Percentiles rank a stretch among this genome's conserved stretches.
Evolutionary conservation across 208 protist genomes (phyloP).

Genomic region (Crithidia fasciculata): DNA sequence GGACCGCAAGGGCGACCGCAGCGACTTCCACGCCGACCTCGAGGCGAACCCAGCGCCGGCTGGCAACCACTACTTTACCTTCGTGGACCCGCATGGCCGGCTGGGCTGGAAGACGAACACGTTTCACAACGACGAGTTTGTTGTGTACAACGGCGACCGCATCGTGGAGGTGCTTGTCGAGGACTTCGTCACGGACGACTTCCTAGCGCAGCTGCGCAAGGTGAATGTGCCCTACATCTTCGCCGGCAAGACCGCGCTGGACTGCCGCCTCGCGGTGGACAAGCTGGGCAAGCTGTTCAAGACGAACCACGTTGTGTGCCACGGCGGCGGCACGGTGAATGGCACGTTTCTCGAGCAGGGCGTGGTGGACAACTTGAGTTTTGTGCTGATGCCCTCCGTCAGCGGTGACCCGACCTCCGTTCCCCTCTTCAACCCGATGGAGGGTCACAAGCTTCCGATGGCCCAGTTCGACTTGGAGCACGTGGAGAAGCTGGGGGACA

Average conservation of each 20-base stretch:
- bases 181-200: conserved; percentile 34
- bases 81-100: conserved; percentile 29
- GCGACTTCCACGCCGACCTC: conserved; percentile 26
- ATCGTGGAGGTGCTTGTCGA: conserved; percentile 32
- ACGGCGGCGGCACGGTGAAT: conserved; percentile 39
- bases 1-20: conserved; percentile 14
- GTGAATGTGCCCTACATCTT: conserved; percentile 39
- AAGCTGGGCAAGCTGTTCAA: conserved; percentile 31
- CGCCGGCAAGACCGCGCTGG: conserved; percentile 31
- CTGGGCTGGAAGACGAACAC: conserved; percentile 26
- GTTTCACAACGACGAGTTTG: conserved; percentile 12
- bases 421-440: conserved; percentile 16
- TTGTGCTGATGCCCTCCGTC: conserved; percentile 24
- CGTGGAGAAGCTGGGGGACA: conserved; percentile 33
- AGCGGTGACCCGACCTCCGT: conserved; percentile 19
- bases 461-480: conserved; percentile 23
- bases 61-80: conserved; percentile 25
- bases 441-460: conserved; percentile 12
- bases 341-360: conserved; percentile 35
- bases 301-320: conserved; percentile 23
- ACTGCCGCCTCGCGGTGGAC: conserved; percentile 24
- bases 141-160: conserved; percentile 37
- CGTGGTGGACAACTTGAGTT: conserved; percentile 22
- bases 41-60: conserved; percentile 4
- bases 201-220: conserved; percentile 29